phyloP scores from a whole-genome alignment of 2,329 filamentous ascomycete species.

The Camillea tinctor region DNA sequence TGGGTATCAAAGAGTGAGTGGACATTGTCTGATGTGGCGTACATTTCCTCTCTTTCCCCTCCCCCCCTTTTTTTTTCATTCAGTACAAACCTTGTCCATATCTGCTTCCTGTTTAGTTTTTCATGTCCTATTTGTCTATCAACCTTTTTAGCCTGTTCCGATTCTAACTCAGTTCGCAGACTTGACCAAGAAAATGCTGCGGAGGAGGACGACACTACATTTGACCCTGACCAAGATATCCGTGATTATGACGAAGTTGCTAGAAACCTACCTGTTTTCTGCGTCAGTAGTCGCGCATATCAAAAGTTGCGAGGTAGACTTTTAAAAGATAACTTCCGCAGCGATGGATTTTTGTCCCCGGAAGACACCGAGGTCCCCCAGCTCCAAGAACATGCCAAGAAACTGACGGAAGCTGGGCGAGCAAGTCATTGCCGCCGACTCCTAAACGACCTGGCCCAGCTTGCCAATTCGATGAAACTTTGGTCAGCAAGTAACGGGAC shows the following conservation, averaged over 20 bases:
- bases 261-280: conserved; percentile 59
- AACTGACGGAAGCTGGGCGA: conserved; percentile 47
- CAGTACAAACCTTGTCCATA: neutral
- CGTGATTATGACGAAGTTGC: conserved; percentile 60
- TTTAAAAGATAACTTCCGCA: conserved; percentile 46
- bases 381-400: conserved; percentile 57
- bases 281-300: conserved; percentile 61
- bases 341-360: conserved; percentile 48
- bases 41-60: too few species aligned
- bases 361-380: conserved; percentile 60
- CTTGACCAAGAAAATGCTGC: conserved; percentile 53
- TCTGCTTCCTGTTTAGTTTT: neutral
- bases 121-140: neutral
- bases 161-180: conserved; percentile 19
- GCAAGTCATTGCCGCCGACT: conserved; percentile 46
- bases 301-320: conserved; percentile 59
- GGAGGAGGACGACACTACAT: conserved; percentile 53
- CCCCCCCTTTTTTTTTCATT: neutral
- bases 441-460: conserved; percentile 48
- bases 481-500: conserved; percentile 17
- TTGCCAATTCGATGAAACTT: conserved; percentile 49
- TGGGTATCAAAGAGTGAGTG: conserved; percentile 53
- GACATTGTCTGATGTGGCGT: too few species aligned
- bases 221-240: conserved; percentile 52
- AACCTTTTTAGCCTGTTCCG: neutral